These are phyloP conservation scores for Cryphonectria nitschkei DNA, from an alignment of 2,329 filamentous ascomycete species.

Conservation along the genomic window DNA sequence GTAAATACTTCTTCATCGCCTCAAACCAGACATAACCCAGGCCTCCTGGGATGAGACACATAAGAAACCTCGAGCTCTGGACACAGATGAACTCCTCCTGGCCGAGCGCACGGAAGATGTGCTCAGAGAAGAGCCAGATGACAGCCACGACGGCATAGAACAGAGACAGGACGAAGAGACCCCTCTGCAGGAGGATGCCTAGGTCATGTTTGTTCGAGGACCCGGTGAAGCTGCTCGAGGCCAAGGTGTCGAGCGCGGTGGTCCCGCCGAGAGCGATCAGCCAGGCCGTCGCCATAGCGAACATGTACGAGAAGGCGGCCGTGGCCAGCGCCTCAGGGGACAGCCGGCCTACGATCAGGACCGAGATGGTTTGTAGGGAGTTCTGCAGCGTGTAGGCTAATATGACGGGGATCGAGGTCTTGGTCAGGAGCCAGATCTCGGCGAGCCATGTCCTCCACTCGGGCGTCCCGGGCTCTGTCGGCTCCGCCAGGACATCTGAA, in stretches of 20 bases:
- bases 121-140: constrained; percentile 76
- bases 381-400: constrained; percentile 86
- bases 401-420: constrained; percentile 76
- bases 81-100: constrained; percentile 78
- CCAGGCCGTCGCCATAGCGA: constrained; percentile 88
- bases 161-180: constrained; percentile 69
- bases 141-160: constrained; percentile 76
- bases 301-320: constrained; percentile 90
- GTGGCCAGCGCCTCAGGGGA: constrained; percentile 81
- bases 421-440: constrained; percentile 71
- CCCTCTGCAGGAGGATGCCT: constrained; percentile 77
- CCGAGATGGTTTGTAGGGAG: constrained; percentile 79
- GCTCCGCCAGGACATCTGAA: constrained; percentile 15
- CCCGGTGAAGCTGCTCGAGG: constrained; percentile 80
- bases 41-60: constrained; percentile 76
- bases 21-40: constrained; percentile 90
- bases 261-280: constrained; percentile 84
- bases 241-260: constrained; percentile 83
- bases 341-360: constrained; percentile 78
- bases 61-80: constrained; percentile 74
- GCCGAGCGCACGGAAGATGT: constrained; percentile 72
- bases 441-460: constrained; percentile 47
- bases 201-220: constrained; percentile 78
- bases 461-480: constrained; percentile 15
- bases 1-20: constrained; percentile 82